Conservation (phyloP, 371 early-diverging fungal species). For the Syncephalastrum contaminatum region DNA sequence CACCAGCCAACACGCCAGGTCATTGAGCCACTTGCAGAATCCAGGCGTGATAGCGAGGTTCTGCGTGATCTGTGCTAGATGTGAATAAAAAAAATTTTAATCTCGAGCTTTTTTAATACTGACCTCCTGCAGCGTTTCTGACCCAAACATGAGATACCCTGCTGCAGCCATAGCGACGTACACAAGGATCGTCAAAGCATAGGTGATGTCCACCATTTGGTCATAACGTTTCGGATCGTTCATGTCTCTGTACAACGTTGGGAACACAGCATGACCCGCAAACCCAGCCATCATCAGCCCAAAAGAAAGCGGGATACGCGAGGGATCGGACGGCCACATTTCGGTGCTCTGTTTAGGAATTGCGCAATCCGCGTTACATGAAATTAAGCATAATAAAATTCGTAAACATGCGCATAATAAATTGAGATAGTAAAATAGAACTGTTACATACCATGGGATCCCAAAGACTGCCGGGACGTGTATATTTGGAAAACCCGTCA, state of each 20-base stretch:
- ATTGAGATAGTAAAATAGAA: conserved; percentile 9
- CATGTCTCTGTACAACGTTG: conserved; percentile 70
- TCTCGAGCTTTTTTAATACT: conserved; percentile 41
- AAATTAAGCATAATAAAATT: conserved; percentile 1
- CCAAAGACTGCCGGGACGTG: conserved; percentile 55
- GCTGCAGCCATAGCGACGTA: conserved; percentile 35
- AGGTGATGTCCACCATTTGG: conserved; percentile 39
- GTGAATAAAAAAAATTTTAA: conserved; percentile 41
- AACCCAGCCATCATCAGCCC: conserved; percentile 46
- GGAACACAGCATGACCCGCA: conserved; percentile 66
- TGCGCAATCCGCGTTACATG: conserved; percentile 7
- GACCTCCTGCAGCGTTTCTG: conserved; percentile 56
- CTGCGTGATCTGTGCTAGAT: conserved; percentile 54
- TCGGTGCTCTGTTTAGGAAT: conserved; percentile 28
- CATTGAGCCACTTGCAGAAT: conserved; percentile 23
- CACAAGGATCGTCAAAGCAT: conserved; percentile 26
- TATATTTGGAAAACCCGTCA: conserved; percentile 45
- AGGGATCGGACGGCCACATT: conserved; percentile 27
- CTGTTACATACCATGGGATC: conserved; percentile 43
- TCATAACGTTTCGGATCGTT: conserved; percentile 49
- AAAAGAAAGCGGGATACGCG: conserved; percentile 34
- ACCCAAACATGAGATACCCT: conserved; percentile 82
- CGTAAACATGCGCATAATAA: conserved; percentile 3
- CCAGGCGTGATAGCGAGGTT: conserved; percentile 48
- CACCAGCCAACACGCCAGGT: conserved; percentile 25